These are phyloP conservation scores for Ustilago loliicola DNA, from an alignment of 1,284 basidiomycete genomes.

Conservation along the genomic window DNA sequence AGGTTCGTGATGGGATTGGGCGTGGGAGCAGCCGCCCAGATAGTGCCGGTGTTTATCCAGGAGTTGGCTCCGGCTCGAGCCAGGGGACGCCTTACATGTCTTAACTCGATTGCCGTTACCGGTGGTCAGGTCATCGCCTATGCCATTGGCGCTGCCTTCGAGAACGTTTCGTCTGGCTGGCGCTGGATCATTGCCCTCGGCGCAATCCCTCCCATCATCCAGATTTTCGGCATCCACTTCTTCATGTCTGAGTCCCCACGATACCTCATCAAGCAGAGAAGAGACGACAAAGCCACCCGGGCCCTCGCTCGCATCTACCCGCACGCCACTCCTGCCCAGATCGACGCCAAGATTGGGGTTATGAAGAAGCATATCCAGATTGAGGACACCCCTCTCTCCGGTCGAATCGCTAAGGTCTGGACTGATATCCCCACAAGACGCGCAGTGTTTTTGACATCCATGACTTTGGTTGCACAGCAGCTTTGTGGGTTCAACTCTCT, in stretches of 20 bases:
- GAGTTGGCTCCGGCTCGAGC: constrained; percentile 71
- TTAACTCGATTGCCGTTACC: constrained; percentile 71
- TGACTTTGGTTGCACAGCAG: constrained; percentile 61
- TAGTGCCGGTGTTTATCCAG: constrained; percentile 71
- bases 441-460: constrained; percentile 45
- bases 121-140: constrained; percentile 71
- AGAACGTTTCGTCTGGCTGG: constrained; percentile 68
- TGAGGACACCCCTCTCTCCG: constrained; percentile 29
- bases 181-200: constrained; percentile 71
- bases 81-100: constrained; percentile 71
- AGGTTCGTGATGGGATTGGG: constrained; percentile 72
- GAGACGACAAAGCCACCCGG: constrained; percentile 58
- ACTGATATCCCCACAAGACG: constrained; percentile 45
- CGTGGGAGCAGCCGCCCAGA: constrained; percentile 69
- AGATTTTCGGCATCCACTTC: constrained; percentile 66
- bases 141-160: constrained; percentile 64
- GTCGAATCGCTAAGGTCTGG: constrained; percentile 37
- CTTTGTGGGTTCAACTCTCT: constrained; percentile 71
- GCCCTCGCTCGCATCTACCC: constrained; percentile 66
- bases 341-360: constrained; percentile 69
- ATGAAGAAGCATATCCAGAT: constrained; percentile 67
- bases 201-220: constrained; percentile 68
- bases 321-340: constrained; percentile 63
- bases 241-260: constrained; percentile 71
- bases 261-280: constrained; percentile 67